These are phyloP conservation scores for Serendipita indica DNA, from an alignment of 768 basidiomycete species.

Conservation along the genomic window DNA sequence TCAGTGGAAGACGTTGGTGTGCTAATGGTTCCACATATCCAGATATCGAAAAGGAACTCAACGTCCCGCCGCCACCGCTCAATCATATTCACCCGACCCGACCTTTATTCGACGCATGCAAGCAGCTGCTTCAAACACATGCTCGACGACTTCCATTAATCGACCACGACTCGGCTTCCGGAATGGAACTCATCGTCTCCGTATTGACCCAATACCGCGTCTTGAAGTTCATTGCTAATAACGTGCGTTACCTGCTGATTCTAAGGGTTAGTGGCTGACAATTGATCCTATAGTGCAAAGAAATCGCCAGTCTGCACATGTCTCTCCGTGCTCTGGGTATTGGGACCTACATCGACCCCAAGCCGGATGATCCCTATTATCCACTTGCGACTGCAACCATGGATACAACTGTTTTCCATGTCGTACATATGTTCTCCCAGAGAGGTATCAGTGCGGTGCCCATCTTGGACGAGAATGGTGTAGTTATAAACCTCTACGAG, in stretches of 20 bases:
- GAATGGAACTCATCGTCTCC: conserved; percentile 88
- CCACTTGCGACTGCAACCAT: conserved; percentile 88
- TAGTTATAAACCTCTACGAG: conserved; percentile 93
- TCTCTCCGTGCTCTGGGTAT: conserved; percentile 78
- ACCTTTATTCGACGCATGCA: conserved; percentile 80
- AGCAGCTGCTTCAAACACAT: conserved; percentile 84
- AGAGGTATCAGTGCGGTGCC: conserved; percentile 93
- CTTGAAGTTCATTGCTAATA: conserved; percentile 95
- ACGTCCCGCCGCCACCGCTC: conserved; percentile 84
- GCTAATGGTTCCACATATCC: conserved; percentile 14
- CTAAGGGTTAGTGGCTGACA: conserved; percentile 13
- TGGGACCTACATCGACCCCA: conserved; percentile 69
- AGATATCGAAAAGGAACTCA: conserved; percentile 90
- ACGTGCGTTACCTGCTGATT: conserved; percentile 38
- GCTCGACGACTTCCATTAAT: conserved; percentile 88
- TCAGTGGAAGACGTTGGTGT: conserved; percentile 1
- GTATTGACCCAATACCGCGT: conserved; percentile 96
- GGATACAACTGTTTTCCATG: conserved; percentile 87
- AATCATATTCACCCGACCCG: conserved; percentile 76
- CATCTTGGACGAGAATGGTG: conserved; percentile 81
- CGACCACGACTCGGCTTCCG: conserved; percentile 84
- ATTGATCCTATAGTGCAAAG: conserved; percentile 36
- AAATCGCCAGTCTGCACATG: conserved; percentile 66
- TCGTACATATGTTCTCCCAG: conserved; percentile 97
- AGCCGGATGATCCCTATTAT: conserved; percentile 57